Evolutionary conservation across 495 filamentous ascomycete species (phyloP).

Genomic region (Aspergillus carlsbadensis): DNA sequence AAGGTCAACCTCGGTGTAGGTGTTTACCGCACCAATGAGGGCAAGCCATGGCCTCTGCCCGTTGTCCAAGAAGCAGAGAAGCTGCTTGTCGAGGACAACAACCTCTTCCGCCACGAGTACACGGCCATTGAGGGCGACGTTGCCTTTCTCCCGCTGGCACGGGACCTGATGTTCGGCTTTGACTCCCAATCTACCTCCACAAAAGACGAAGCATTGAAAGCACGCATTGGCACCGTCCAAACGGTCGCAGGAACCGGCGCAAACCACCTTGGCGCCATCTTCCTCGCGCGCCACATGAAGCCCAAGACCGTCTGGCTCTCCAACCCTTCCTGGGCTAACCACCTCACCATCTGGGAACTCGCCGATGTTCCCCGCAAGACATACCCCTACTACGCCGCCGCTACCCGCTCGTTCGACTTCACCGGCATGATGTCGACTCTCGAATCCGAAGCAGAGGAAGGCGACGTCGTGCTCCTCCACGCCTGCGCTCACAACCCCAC

Average conservation of each 20-base stretch:
- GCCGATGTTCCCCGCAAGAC: slow-evolving; percentile 43
- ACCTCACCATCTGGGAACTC: slow-evolving; percentile 48
- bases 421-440: slow-evolving; percentile 47
- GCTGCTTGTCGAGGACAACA: slow-evolving; percentile 36
- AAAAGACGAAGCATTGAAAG: slow-evolving; percentile 28
- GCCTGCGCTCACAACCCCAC: slow-evolving; percentile 59
- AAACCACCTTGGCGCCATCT: slow-evolving; percentile 82
- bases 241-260: slow-evolving; percentile 93
- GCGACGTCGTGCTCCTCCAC: slow-evolving; percentile 49
- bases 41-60: slow-evolving; percentile 52
- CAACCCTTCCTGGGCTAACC: slow-evolving; percentile 51
- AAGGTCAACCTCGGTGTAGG: slow-evolving; percentile 51
- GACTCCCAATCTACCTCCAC: slow-evolving; percentile 28
- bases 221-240: slow-evolving; percentile 52
- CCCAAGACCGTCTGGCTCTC: slow-evolving; percentile 48
- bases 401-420: slow-evolving; percentile 47
- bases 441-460: slow-evolving; percentile 40
- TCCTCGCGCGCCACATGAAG: slow-evolving; percentile 62
- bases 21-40: slow-evolving; percentile 53
- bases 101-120: slow-evolving; percentile 47
- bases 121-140: slow-evolving; percentile 48
- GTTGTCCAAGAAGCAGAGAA: slow-evolving; percentile 46
- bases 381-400: slow-evolving; percentile 50
- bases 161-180: slow-evolving; percentile 50
- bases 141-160: slow-evolving; percentile 41